Conservation (phyloP, 108 stramenopile species). For the Skeletonema menzelii region DNA sequence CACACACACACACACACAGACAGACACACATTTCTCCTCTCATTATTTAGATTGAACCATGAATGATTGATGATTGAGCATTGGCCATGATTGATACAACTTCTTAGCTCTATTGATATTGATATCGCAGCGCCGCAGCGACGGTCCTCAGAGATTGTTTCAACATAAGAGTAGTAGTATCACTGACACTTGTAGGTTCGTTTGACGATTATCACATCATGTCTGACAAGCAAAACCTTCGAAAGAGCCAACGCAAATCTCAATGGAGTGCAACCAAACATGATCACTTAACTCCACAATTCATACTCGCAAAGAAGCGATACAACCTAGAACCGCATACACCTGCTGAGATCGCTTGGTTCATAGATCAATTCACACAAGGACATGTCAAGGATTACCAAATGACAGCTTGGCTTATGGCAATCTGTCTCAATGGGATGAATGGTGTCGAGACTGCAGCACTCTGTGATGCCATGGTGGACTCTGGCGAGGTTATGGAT, state of each 20-base stretch:
- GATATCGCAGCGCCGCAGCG: too few relatives aligned
- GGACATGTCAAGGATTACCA: conserved; percentile 81
- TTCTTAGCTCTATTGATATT: too few relatives aligned
- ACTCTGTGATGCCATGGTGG: conserved; percentile 69
- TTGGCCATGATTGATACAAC: too few relatives aligned
- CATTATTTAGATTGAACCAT: too few relatives aligned
- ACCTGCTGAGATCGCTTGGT: conserved; percentile 55
- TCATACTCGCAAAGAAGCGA: conserved; percentile 40
- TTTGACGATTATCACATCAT: too few relatives aligned
- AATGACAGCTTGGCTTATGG: conserved; percentile 91
- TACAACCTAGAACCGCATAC: conserved; percentile 51
- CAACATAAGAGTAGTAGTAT: too few relatives aligned
- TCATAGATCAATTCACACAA: conserved; percentile 42
- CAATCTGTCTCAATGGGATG: conserved; percentile 78
- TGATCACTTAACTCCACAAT: conserved; percentile 15
- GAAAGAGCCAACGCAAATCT: conserved; percentile 2
- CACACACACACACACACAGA: too few relatives aligned
- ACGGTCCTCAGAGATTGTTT: too few relatives aligned
- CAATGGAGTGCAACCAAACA: not conserved
- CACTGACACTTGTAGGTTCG: too few relatives aligned
- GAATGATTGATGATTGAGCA: too few relatives aligned
- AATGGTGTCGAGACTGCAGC: conserved; percentile 68
- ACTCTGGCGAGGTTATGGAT: conserved; percentile 61
- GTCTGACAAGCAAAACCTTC: not conserved
- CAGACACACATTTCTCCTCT: too few relatives aligned